A percentile compares a stretch with the other conserved stretches of the same genome.
Conservation (phyloP, 306 rosid species). For the Prunus mongolica region DNA sequence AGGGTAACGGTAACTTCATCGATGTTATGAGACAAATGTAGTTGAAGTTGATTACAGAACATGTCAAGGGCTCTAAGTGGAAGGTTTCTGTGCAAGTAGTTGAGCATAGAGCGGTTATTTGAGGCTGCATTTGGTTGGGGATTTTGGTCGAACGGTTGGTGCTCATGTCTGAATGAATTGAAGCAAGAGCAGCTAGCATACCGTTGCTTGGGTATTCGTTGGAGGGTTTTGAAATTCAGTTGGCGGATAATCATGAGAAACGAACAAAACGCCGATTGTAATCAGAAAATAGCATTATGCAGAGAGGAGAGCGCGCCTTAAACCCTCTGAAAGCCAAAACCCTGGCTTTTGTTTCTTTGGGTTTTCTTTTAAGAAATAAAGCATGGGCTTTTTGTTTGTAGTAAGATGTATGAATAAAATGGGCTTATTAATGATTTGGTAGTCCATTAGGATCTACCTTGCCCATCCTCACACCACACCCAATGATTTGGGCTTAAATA, state of each 20-base stretch:
- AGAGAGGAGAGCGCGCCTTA: neutral
- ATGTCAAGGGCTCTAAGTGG: slow-evolving; percentile 46
- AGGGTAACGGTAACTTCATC: slow-evolving; percentile 54
- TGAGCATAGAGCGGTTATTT: slow-evolving; percentile 43
- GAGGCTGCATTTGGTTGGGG: slow-evolving; percentile 41
- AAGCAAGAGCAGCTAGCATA: neutral
- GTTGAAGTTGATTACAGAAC: slow-evolving; percentile 39
- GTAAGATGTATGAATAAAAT: too few relatives aligned
- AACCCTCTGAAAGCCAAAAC: too few relatives aligned
- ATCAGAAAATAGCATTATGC: neutral
- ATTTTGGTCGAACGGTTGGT: slow-evolving; percentile 46
- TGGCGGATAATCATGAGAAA: slow-evolving; percentile 49
- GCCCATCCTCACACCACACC: too few relatives aligned
- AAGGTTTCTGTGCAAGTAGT: slow-evolving; percentile 38
- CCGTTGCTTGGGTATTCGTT: slow-evolving; percentile 15
- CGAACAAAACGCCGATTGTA: neutral
- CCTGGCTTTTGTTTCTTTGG: too few relatives aligned
- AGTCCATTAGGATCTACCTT: too few relatives aligned
- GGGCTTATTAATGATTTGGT: too few relatives aligned
- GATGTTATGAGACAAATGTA: slow-evolving; percentile 20
- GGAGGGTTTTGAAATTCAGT: slow-evolving; percentile 27
- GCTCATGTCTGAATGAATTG: slow-evolving; percentile 34
- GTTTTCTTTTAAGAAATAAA: too few relatives aligned
- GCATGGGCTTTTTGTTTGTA: too few relatives aligned
- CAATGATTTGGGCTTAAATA: too few relatives aligned